Percentiles rank a stretch among this genome's conserved stretches.
Conservation (phyloP, 2,329 filamentous ascomycete genomes). For the Ophiostoma montium region DNA sequence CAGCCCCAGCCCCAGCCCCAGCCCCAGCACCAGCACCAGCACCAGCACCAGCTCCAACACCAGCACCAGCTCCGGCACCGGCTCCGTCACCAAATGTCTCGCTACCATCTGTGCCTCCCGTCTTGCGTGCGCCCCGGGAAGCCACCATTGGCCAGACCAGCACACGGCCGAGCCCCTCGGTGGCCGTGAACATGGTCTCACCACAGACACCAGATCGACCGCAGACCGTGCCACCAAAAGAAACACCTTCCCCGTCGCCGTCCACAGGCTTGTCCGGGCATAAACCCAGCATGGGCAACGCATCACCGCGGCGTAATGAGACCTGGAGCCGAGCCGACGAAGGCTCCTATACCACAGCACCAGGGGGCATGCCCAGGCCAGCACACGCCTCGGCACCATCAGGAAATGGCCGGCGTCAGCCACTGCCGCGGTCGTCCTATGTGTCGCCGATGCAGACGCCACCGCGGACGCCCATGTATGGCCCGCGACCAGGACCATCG, state of each 20-base stretch:
- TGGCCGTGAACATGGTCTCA: background rate
- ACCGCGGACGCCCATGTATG: background rate
- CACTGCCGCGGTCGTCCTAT: background rate
- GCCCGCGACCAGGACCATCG: background rate
- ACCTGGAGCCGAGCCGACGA: conserved; percentile 8
- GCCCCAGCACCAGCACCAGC: background rate
- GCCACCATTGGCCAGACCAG: background rate
- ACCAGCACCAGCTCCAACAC: too few relatives aligned
- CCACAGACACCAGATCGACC: background rate
- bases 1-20: background rate
- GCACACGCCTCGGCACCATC: background rate
- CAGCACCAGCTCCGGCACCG: background rate
- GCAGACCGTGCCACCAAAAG: background rate
- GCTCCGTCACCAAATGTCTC: background rate
- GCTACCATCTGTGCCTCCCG: background rate
- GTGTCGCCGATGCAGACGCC: background rate
- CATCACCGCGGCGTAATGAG: background rate
- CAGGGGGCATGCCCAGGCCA: background rate
- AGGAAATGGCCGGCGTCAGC: background rate
- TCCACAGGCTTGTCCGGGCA: background rate
- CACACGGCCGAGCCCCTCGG: background rate
- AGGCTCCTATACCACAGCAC: background rate
- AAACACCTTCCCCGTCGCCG: background rate
- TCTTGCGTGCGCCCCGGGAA: background rate
- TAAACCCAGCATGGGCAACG: background rate